phyloP scores from a whole-genome alignment of 768 basidiomycete species.

The Mycena olivaceomarginata region DNA sequence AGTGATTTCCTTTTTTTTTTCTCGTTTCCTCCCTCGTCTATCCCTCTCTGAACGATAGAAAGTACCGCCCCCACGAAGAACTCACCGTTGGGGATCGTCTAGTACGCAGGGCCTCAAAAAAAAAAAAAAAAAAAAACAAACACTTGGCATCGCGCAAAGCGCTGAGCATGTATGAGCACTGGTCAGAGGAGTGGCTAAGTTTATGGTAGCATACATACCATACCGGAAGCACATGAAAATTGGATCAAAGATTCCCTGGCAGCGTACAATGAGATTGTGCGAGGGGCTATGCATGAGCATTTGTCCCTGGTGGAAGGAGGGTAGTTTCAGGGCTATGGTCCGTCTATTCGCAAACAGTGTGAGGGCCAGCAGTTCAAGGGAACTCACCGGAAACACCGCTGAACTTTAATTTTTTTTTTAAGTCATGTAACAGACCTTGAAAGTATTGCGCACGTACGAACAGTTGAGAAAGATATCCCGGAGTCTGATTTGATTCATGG shows the following conservation, averaged over 20 bases:
- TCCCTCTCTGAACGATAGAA: too few relatives aligned
- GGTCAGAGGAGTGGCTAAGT: too few relatives aligned
- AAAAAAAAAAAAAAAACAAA: too few relatives aligned
- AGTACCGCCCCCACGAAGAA: too few relatives aligned
- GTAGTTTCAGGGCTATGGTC: not conserved
- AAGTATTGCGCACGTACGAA: not conserved
- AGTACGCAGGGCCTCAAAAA: not conserved
- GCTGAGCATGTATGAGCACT: not conserved
- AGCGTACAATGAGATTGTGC: not conserved
- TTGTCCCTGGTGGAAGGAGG: constrained; percentile 4
- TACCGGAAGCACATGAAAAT: not conserved
- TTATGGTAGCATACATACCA: not conserved
- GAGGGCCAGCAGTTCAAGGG: not conserved
- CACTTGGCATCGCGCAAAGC: not conserved
- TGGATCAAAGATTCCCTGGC: not conserved
- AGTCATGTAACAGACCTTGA: not conserved
- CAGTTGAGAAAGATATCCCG: too few relatives aligned
- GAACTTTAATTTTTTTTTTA: not conserved
- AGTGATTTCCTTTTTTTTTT: too few relatives aligned
- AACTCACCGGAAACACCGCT: not conserved
- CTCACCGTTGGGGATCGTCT: not conserved
- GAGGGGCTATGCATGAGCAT: not conserved
- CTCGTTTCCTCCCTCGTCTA: too few relatives aligned
- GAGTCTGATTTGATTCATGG: too few relatives aligned
- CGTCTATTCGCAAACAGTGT: not conserved